These are phyloP conservation scores for Paramarasmius palmivorus DNA, from an alignment of 1,284 basidiomycete species.

Conservation along the genomic window DNA sequence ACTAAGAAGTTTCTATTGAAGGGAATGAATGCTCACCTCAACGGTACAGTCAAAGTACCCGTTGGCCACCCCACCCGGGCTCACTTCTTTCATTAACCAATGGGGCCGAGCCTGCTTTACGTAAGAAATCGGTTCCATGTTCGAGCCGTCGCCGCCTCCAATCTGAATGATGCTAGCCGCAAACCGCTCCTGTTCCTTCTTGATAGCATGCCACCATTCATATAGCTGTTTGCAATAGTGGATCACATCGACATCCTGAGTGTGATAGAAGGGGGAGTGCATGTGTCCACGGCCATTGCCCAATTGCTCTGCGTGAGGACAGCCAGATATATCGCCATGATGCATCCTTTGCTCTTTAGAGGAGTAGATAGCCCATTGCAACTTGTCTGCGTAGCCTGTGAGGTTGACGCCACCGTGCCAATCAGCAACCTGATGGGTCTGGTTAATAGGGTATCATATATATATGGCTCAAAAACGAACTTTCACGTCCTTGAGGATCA, in stretches of 20 bases:
- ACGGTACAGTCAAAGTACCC: slow-evolving; percentile 71
- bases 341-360: slow-evolving; percentile 25
- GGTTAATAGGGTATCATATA: slow-evolving; percentile 1
- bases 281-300: slow-evolving; percentile 15
- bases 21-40: slow-evolving; percentile 45
- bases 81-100: slow-evolving; percentile 50
- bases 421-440: slow-evolving; percentile 27
- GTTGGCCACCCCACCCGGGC: slow-evolving; percentile 40
- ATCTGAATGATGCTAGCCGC: slow-evolving; percentile 20
- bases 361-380: slow-evolving; percentile 40
- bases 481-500: slow-evolving; percentile 43
- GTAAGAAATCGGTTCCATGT: slow-evolving; percentile 6
- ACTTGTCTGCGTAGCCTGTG: slow-evolving; percentile 39
- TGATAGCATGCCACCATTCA: slow-evolving; percentile 57
- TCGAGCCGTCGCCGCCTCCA: slow-evolving; percentile 11
- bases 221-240: slow-evolving; percentile 35
- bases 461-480: slow-evolving; percentile 21
- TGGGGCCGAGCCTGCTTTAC: slow-evolving; percentile 35
- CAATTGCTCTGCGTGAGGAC: slow-evolving; percentile 25
- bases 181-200: slow-evolving; percentile 23
- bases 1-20: slow-evolving; percentile 2
- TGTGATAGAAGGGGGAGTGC: slow-evolving; percentile 35
- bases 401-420: slow-evolving; percentile 33
- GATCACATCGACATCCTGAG: slow-evolving; percentile 25
- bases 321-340: slow-evolving; percentile 27